Evolutionary conservation across 805 yeast genomes (phyloP).

Genomic region (Lipomyces yamadae): DNA sequence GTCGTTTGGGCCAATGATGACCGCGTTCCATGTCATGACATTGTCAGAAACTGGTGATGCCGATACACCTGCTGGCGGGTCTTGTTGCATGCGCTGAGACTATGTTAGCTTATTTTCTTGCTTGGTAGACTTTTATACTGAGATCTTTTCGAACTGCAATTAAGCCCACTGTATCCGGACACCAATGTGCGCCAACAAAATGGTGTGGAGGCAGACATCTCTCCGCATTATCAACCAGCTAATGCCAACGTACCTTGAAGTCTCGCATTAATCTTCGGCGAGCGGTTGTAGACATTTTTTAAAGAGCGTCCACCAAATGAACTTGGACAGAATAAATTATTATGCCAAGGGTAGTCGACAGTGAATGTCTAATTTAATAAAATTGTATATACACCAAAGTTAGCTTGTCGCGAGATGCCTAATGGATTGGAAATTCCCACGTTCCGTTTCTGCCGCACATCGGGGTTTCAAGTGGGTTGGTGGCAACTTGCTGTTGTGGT

Average conservation of each 20-base stretch:
- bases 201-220: not conserved
- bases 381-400: not conserved
- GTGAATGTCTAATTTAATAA: not conserved
- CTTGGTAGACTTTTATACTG: not conserved
- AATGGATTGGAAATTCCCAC: not conserved
- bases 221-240: slow-evolving; percentile 34
- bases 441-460: not conserved
- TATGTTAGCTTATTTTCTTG: slow-evolving; percentile 13
- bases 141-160: not conserved
- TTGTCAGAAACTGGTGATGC: slow-evolving; percentile 97
- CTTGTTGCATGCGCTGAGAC: slow-evolving; percentile 86
- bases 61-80: slow-evolving; percentile 96
- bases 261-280: slow-evolving; percentile 98
- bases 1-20: slow-evolving; percentile 95
- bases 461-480: not conserved
- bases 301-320: not conserved
- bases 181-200: not conserved
- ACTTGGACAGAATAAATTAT: not conserved
- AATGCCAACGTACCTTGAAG: slow-evolving; percentile 66
- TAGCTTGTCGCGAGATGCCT: not conserved
- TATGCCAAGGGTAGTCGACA: not conserved
- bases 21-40: slow-evolving; percentile 97
- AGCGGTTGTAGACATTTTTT: slow-evolving; percentile 93
- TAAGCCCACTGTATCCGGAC: not conserved
- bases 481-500: too few relatives aligned